phyloP scores from a whole-genome alignment of 2,329 filamentous ascomycete species.

The Diplodia mutila region DNA sequence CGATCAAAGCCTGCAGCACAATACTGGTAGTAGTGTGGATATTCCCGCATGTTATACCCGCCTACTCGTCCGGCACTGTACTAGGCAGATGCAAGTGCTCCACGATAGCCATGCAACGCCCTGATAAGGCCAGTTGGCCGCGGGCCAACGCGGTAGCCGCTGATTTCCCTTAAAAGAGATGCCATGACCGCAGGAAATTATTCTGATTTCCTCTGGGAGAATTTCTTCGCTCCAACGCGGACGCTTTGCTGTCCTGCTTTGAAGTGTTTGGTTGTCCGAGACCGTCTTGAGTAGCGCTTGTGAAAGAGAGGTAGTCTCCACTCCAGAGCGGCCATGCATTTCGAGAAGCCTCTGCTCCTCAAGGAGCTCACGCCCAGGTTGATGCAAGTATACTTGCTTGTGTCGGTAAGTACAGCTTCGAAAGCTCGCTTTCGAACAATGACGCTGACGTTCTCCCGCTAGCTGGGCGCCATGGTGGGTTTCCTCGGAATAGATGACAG shows the following conservation, averaged over 20 bases:
- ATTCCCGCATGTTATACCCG: neutral
- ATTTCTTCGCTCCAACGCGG: neutral
- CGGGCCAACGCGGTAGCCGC: neutral
- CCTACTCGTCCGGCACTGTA: neutral
- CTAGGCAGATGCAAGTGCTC: neutral
- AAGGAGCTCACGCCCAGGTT: constrained; percentile 12
- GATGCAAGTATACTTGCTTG: constrained; percentile 19
- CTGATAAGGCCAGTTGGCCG: constrained; percentile 3
- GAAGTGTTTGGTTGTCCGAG: neutral
- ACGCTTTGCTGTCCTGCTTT: too few species aligned
- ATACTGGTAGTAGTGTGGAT: neutral
- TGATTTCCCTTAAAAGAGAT: neutral
- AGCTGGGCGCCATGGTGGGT: constrained; percentile 14
- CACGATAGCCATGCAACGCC: neutral
- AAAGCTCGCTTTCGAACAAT: neutral
- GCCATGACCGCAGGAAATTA: neutral
- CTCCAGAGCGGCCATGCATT: neutral
- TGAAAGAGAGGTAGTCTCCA: neutral
- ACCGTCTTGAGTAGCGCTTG: neutral
- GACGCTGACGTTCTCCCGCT: neutral
- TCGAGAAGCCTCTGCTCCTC: constrained; percentile 7
- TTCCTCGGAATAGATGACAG: too few species aligned
- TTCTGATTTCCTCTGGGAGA: neutral
- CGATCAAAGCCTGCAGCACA: neutral
- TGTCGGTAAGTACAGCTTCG: neutral